Percentiles rank a stretch among this genome's conserved stretches.
Conservation (phyloP, 148 eudicot species). For the Selenicereus undatus region DNA sequence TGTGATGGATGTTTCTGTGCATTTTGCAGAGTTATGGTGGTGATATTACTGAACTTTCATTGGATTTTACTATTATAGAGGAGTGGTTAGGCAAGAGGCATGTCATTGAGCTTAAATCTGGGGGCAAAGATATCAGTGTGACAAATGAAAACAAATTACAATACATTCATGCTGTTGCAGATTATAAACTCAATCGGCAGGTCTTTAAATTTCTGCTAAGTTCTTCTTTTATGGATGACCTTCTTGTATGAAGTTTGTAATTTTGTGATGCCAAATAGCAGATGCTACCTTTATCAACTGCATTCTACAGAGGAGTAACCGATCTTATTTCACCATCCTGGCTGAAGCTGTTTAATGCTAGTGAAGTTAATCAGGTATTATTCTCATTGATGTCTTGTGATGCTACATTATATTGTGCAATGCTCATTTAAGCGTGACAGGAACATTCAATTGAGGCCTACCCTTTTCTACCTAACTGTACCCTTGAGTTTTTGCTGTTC, state of each 20-base stretch:
- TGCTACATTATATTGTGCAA: background rate
- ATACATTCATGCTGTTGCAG: constrained; percentile 95
- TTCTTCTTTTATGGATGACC: constrained; percentile 3
- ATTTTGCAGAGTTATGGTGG: constrained; percentile 81
- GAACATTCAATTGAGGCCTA: background rate
- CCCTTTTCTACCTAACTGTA: background rate
- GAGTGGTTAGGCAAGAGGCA: constrained; percentile 69
- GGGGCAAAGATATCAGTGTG: constrained; percentile 76
- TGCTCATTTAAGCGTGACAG: background rate
- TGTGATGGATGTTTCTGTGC: constrained; percentile 20
- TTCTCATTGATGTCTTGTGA: constrained; percentile 1
- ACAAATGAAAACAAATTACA: constrained; percentile 93
- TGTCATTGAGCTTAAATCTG: constrained; percentile 81
- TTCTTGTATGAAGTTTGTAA: constrained; percentile 15
- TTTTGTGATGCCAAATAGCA: constrained; percentile 35
- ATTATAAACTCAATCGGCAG: constrained; percentile 96
- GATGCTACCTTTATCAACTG: constrained; percentile 81
- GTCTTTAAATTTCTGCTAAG: constrained; percentile 31
- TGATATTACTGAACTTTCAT: constrained; percentile 75
- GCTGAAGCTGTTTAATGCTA: constrained; percentile 93
- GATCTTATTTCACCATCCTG: constrained; percentile 94
- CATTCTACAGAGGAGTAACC: constrained; percentile 87
- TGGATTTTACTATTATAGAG: constrained; percentile 92
- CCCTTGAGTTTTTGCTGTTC: background rate
- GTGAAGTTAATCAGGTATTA: constrained; percentile 95